These are phyloP conservation scores for Pouteria campechiana DNA, from an alignment of 179 eudicot genomes.

Conservation along the genomic window DNA sequence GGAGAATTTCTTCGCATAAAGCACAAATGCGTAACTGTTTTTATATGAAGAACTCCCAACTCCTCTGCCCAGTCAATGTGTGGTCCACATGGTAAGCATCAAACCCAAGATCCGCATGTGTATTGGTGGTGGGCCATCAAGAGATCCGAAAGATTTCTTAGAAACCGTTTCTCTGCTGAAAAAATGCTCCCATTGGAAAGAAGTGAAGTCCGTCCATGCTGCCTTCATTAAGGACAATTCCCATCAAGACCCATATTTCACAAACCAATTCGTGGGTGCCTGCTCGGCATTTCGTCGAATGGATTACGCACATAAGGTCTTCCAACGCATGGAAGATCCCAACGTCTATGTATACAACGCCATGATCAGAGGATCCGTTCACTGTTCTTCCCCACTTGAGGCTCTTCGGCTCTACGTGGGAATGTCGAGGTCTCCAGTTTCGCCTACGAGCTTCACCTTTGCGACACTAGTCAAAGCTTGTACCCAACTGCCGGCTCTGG, in stretches of 20 bases:
- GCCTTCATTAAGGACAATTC: constrained; percentile 32
- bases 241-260: constrained; percentile 36
- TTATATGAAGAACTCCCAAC: no score
- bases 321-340: constrained; percentile 33
- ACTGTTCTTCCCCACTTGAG: constrained; percentile 25
- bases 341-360: constrained; percentile 57
- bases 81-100: no score
- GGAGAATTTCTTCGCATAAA: no score
- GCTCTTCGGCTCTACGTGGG: constrained; percentile 34
- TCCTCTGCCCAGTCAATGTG: no score
- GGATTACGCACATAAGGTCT: constrained; percentile 30
- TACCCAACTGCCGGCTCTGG: constrained; percentile 3
- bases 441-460: constrained; percentile 56
- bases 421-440: constrained; percentile 26
- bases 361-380: constrained; percentile 39
- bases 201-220: constrained; percentile 34
- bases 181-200: constrained; percentile 22
- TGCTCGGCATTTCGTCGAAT: constrained; percentile 29
- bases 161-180: constrained; percentile 15
- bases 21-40: no score
- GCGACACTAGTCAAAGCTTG: constrained; percentile 51
- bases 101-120: no score
- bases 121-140: no score
- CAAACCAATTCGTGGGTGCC: constrained; percentile 38
- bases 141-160: no score